Conservation (phyloP, 2,329 filamentous ascomycete species). For the Endothia cerciana region DNA sequence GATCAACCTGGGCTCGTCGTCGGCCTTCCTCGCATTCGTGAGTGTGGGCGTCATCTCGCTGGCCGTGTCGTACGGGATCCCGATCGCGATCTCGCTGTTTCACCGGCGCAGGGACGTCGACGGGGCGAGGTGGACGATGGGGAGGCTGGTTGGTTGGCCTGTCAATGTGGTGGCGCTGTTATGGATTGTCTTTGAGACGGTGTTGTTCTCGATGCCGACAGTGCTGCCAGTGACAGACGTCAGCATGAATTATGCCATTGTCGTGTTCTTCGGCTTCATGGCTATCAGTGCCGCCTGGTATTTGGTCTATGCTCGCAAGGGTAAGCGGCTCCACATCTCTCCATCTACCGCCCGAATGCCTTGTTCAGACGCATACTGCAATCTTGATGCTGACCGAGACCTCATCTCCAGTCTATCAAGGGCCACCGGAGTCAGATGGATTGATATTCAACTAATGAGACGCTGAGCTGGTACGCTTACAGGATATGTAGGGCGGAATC, state of each 20-base stretch:
- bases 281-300: conserved; percentile 54
- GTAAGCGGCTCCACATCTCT: conserved; percentile 38
- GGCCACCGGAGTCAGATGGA: conserved; percentile 36
- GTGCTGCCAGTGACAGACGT: conserved; percentile 49
- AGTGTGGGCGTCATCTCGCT: conserved; percentile 61
- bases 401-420: conserved; percentile 32
- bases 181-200: conserved; percentile 57
- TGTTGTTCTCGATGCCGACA: conserved; percentile 59
- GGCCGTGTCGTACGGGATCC: conserved; percentile 59
- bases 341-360: too few relatives aligned
- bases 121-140: conserved; percentile 53
- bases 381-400: conserved; percentile 11
- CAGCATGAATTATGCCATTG: conserved; percentile 60
- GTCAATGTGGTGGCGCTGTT: conserved; percentile 51
- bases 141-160: conserved; percentile 44
- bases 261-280: conserved; percentile 59
- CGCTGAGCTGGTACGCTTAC: not conserved
- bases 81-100: conserved; percentile 55
- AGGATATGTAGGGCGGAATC: not conserved
- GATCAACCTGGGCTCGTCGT: conserved; percentile 61
- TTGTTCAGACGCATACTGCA: not conserved
- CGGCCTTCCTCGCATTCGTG: conserved; percentile 61
- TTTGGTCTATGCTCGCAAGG: conserved; percentile 52
- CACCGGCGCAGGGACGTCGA: conserved; percentile 51
- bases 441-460: conserved; percentile 12